Evolutionary conservation across 2,329 filamentous ascomycete species (phyloP), one percentile per base, ranked within the genome.

Genomic region (Colletotrichum salicis): DNA sequence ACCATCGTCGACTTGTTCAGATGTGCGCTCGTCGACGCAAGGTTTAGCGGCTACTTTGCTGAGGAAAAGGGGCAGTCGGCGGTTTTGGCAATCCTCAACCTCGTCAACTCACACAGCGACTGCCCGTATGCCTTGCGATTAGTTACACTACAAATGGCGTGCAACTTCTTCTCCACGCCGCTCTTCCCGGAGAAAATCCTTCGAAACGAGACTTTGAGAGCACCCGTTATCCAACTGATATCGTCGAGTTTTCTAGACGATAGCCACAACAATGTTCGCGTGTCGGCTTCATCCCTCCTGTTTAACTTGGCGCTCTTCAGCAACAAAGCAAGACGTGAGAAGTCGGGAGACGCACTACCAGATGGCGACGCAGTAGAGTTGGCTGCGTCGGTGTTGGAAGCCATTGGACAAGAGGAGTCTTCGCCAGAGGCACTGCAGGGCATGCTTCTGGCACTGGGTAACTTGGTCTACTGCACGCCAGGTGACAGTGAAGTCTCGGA

Each of bases 1-100:
- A 89, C 94, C 1, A 85, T 95, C 0, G 87, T 97, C n/a, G 96
- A 98, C 78, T 87, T 99, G 1, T 88, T 97, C 62, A 89, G 96
- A 27, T 89, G 93, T 73, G 89, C 93, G 0, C 88, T 97, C 68
- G 86, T 91, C 13, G 96, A 98, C 76, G 86, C 92, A 0, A 90
- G 95, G 51, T 86, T 97, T 19, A 94, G 93, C 72, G 93, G 93
- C 22, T 97, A 91, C 82, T 95, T 95, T 73, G 94, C 94, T 1
- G 93, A 96, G 78, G 94, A 98, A 79, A 79, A 85, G 19, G 84
- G 85, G 10, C 91, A 93, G 69, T 82, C 83, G 64, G 94, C 93
- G 0, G 84, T 96, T 15, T 78, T 86, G 41, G 84, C 88, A 0
- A 81, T 97, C 2, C 79, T 94, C 3, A 81, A 87, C 3, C 83